These are phyloP conservation scores for Ceratobasidium sp. DNA, from an alignment of 1,284 basidiomycete genomes.

Conservation along the genomic window DNA sequence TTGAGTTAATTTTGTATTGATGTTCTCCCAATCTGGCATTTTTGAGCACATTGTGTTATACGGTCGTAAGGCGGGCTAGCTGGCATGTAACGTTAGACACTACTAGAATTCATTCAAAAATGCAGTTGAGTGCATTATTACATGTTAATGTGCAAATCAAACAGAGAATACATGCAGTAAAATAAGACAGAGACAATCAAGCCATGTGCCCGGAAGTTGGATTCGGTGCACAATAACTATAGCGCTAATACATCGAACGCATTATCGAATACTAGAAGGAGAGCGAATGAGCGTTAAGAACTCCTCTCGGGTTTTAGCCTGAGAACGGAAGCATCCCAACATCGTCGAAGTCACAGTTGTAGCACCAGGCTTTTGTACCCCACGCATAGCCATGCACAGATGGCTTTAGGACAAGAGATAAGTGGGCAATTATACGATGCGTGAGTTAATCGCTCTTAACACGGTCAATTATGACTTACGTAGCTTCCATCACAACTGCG, in stretches of 20 bases:
- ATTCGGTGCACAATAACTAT: constrained; percentile 12
- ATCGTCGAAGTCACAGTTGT: constrained; percentile 98
- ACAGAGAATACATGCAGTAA: constrained; percentile 8
- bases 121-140: constrained; percentile 35
- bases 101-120: not conserved
- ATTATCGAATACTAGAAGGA: constrained; percentile 33
- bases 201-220: constrained; percentile 31
- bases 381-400: constrained; percentile 99
- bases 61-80: too few species aligned
- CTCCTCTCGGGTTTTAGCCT: constrained; percentile 98
- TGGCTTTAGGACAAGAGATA: constrained; percentile 66
- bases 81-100: too few species aligned
- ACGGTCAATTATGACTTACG: constrained; percentile 66
- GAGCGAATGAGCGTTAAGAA: constrained; percentile 82
- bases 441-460: not conserved
- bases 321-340: constrained; percentile 96
- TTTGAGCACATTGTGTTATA: too few species aligned
- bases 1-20: constrained; percentile 30
- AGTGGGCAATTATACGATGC: not conserved
- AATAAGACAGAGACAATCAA: not conserved
- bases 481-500: constrained; percentile 99
- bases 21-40: not conserved
- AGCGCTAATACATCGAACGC: not conserved
- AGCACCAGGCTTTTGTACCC: constrained; percentile 98
- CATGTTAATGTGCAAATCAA: not conserved